Conservation (phyloP, 2,329 filamentous ascomycete species). For the Exophiala aquamarina region DNA sequence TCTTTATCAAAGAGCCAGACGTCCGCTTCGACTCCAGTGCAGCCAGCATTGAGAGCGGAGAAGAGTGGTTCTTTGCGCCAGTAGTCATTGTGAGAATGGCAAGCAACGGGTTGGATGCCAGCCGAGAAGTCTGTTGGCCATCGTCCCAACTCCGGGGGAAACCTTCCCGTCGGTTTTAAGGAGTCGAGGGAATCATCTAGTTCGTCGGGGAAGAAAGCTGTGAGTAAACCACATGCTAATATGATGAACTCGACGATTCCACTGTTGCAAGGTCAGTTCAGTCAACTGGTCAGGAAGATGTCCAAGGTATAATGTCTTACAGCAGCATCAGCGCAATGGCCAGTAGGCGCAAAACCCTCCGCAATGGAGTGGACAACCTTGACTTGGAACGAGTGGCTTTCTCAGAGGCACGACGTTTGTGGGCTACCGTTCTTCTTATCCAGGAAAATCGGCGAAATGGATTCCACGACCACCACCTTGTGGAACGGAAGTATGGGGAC, state of each 20-base stretch:
- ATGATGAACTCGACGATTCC: conserved; percentile 43
- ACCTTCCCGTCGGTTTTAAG: conserved; percentile 43
- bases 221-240: conserved; percentile 37
- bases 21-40: conserved; percentile 58
- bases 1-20: conserved; percentile 56
- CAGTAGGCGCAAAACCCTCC: conserved; percentile 19
- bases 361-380: conserved; percentile 10
- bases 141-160: conserved; percentile 35
- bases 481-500: no score
- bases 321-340: conserved; percentile 25
- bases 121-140: conserved; percentile 52
- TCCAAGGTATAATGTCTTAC: conserved; percentile 11
- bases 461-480: no score
- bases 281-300: not conserved
- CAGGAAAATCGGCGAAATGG: no score
- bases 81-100: conserved; percentile 62
- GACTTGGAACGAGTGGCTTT: conserved; percentile 1
- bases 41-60: conserved; percentile 56
- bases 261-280: conserved; percentile 10
- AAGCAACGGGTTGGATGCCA: conserved; percentile 50
- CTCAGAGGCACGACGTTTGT: no score
- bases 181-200: conserved; percentile 36
- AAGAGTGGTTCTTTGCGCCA: conserved; percentile 56
- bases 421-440: no score
- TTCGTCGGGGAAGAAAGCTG: conserved; percentile 44